A percentile compares a stretch with the other conserved stretches of the same genome.
These are phyloP conservation scores for Volvox africanus DNA, from an alignment of 139 green algal genomes.

Conservation along the genomic window DNA sequence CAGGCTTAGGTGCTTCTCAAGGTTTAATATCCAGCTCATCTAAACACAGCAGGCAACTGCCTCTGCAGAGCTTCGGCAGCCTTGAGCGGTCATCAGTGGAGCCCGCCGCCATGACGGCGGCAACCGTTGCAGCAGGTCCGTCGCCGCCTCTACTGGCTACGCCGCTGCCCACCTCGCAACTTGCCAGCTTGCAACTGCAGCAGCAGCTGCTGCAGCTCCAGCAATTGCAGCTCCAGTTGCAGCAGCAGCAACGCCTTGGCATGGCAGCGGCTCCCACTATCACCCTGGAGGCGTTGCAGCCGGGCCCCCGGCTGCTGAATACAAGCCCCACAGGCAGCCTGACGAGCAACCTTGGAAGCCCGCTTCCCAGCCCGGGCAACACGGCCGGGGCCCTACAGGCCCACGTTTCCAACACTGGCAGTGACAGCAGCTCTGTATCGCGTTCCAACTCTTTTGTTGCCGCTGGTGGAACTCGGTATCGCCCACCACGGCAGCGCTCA, in stretches of 20 bases:
- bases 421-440: not conserved
- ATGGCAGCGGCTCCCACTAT: not conserved
- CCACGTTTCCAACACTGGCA: not conserved
- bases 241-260: constrained; percentile 3
- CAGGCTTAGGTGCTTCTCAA: not conserved
- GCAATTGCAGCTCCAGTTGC: constrained; percentile 1
- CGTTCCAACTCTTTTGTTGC: constrained; percentile 47
- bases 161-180: not conserved
- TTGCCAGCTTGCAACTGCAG: constrained; percentile 18
- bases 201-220: constrained; percentile 8
- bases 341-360: not conserved
- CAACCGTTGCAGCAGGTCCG: not conserved
- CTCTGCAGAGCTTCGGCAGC: constrained; percentile 11
- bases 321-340: not conserved
- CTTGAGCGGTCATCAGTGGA: not conserved
- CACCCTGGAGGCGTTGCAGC: not conserved
- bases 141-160: not conserved
- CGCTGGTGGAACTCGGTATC: not conserved
- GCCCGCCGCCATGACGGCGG: not conserved
- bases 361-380: not conserved
- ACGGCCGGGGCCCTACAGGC: not conserved
- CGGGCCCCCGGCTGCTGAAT: too few species aligned
- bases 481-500: not conserved
- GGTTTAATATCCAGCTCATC: not conserved
- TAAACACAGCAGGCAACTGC: not conserved